Conservation (phyloP, 495 filamentous ascomycete species). For the Podospora tetraspora region DNA sequence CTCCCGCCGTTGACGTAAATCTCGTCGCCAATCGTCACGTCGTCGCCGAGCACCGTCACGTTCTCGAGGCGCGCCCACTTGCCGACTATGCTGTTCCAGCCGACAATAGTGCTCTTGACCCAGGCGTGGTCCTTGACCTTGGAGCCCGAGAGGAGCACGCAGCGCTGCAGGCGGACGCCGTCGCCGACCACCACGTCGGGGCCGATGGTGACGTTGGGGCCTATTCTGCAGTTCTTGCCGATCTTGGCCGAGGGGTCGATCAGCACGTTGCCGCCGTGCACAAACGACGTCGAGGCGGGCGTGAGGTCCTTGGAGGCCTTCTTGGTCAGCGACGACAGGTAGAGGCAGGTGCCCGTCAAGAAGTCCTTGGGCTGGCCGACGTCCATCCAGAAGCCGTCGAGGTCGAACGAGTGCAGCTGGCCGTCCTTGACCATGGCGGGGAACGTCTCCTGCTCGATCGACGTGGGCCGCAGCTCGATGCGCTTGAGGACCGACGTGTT, state of each 20-base stretch:
- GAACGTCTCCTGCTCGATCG: conserved; percentile 99
- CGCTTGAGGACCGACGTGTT: conserved; percentile 86
- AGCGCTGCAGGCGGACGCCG: conserved; percentile 90
- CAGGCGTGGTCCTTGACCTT: conserved; percentile 99
- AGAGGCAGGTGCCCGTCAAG: conserved; percentile 92
- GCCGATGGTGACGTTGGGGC: conserved; percentile 95
- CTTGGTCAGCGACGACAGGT: conserved; percentile 89
- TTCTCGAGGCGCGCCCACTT: conserved; percentile 97
- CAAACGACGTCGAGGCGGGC: conserved; percentile 67
- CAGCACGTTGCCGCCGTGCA: conserved; percentile 94
- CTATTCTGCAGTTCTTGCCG: conserved; percentile 97
- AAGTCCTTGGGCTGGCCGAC: conserved; percentile 99
- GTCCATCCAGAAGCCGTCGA: conserved; percentile 99
- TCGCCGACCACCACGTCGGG: conserved; percentile 93
- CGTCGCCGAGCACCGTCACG: conserved; percentile 93
- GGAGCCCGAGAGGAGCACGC: conserved; percentile 79
- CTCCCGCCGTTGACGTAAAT: conserved; percentile 98
- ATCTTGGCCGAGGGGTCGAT: conserved; percentile 95
- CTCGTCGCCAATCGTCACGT: conserved; percentile 98
- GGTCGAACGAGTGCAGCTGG: conserved; percentile 92
- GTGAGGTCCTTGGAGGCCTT: conserved; percentile 83
- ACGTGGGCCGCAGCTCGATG: conserved; percentile 95
- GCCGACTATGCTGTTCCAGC: conserved; percentile 96
- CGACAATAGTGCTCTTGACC: conserved; percentile 98
- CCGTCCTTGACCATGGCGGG: conserved; percentile 87